phyloP scores from a whole-genome alignment of 139 green algal species.

The Coccomyxa sp. region DNA sequence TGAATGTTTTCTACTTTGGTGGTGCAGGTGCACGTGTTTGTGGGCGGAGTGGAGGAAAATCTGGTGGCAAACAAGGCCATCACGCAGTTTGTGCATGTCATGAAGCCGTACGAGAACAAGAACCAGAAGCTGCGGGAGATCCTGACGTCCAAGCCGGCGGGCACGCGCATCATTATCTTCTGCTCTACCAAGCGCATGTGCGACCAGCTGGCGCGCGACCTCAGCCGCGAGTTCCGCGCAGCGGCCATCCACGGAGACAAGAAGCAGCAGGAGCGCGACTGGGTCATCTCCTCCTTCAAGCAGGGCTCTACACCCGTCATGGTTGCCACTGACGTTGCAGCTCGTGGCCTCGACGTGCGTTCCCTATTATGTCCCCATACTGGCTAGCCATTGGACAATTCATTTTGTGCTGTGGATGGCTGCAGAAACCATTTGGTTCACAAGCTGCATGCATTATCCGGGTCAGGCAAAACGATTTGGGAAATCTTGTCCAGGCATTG shows the following conservation, averaged over 20 bases:
- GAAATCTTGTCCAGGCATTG: no score
- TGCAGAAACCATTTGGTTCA: no score
- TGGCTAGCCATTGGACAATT: background rate
- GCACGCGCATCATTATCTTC: constrained; percentile 84
- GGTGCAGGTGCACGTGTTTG: constrained; percentile 71
- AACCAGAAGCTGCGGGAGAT: constrained; percentile 60
- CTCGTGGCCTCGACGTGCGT: constrained; percentile 66
- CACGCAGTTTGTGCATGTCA: constrained; percentile 65
- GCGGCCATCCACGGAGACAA: constrained; percentile 94
- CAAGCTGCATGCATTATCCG: no score
- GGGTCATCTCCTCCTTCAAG: constrained; percentile 62
- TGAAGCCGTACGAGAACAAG: constrained; percentile 9
- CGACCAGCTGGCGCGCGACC: constrained; percentile 65
- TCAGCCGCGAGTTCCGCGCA: constrained; percentile 58
- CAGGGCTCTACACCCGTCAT: constrained; percentile 44
- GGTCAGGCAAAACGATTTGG: no score
- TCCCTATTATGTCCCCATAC: background rate
- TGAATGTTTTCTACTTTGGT: background rate
- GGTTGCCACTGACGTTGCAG: constrained; percentile 66
- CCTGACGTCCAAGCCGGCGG: constrained; percentile 52
- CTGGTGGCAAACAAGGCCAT: constrained; percentile 90
- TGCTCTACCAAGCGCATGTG: constrained; percentile 92
- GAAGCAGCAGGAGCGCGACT: constrained; percentile 88
- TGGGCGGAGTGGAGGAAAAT: constrained; percentile 84
- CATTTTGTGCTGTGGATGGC: no score